phyloP scores from a whole-genome alignment of 129 eudicot species.

The Rutidosis leptorrhynchoides region DNA sequence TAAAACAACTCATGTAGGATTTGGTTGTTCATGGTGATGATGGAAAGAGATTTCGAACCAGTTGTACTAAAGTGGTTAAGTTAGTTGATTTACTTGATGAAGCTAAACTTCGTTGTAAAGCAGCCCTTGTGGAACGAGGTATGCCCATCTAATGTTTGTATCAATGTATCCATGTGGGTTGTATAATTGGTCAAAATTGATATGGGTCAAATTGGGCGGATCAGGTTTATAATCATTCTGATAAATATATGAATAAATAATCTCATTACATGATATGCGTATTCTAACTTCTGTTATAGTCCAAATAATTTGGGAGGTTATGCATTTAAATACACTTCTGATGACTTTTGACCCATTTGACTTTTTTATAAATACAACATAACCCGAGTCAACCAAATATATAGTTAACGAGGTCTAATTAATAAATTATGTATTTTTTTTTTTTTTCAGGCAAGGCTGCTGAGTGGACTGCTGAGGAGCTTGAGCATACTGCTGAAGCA shows the following conservation, averaged over 20 bases:
- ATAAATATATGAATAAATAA: too few relatives aligned
- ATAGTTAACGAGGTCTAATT: background rate
- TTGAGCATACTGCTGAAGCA: constrained; percentile 89
- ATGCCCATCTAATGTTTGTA: too few relatives aligned
- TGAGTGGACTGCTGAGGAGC: constrained; percentile 83
- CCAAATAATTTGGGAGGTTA: background rate
- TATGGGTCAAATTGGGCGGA: background rate
- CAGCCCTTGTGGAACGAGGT: constrained; percentile 84
- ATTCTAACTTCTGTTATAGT: background rate
- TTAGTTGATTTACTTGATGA: constrained; percentile 93
- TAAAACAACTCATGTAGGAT: constrained; percentile 80
- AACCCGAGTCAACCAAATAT: background rate
- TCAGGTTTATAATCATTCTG: background rate
- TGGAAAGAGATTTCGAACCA: constrained; percentile 87
- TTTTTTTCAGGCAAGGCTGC: constrained; percentile 59
- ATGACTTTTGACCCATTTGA: background rate
- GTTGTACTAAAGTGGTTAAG: constrained; percentile 83
- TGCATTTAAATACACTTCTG: background rate
- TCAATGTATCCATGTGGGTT: background rate
- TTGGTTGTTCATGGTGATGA: constrained; percentile 97
- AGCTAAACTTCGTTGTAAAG: constrained; percentile 82
- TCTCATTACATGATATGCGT: too few relatives aligned
- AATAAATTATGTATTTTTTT: background rate
- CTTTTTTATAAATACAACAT: too few relatives aligned
- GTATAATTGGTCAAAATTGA: background rate